Evolutionary conservation across 2,329 filamentous ascomycete genomes (phyloP).

Genomic region (Penicillium brevicompactum): DNA sequence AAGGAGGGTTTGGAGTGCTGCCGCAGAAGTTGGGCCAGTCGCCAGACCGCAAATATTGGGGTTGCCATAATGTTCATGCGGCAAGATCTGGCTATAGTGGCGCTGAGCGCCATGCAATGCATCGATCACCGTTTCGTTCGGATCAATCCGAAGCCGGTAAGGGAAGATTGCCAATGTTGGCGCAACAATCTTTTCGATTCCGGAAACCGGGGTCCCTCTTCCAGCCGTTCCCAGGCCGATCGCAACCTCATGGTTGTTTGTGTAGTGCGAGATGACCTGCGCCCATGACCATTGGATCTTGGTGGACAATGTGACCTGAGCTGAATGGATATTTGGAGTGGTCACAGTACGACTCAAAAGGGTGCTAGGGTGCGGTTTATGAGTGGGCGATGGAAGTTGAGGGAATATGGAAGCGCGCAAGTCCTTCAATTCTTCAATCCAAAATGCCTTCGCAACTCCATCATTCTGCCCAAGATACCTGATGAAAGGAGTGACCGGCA

Average conservation of each 20-base stretch:
- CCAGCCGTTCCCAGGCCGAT: neutral
- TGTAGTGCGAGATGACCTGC: neutral
- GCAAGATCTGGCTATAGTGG: neutral
- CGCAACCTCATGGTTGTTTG: neutral
- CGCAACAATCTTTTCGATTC: neutral
- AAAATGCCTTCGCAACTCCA: neutral
- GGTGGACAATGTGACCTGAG: neutral
- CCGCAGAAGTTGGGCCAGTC: neutral
- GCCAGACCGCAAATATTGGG: neutral
- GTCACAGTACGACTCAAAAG: neutral
- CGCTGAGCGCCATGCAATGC: neutral
- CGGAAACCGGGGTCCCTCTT: neutral
- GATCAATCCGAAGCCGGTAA: neutral
- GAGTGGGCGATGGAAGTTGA: neutral
- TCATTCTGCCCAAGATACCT: neutral
- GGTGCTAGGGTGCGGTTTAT: neutral
- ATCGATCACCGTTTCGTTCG: neutral
- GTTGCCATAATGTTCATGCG: neutral
- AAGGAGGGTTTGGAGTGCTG: neutral
- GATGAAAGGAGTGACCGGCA: neutral
- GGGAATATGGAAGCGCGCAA: neutral
- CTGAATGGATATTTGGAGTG: neutral
- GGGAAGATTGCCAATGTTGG: slow-evolving; percentile 1
- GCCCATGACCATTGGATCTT: neutral
- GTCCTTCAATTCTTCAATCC: neutral